phyloP scores from a whole-genome alignment of 441 rosid species.

The Brassica balearica region DNA sequence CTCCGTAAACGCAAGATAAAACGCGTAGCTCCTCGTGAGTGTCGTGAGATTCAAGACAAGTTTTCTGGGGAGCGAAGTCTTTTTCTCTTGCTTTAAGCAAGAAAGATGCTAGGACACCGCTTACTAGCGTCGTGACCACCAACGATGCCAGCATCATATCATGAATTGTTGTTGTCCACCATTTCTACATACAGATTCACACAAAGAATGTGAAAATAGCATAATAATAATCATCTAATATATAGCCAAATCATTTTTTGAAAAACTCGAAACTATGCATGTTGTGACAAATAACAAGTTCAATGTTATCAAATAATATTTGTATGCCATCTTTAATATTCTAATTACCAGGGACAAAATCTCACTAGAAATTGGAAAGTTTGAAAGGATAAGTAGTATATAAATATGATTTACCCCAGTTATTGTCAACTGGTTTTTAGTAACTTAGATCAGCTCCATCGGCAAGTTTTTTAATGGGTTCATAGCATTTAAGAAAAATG shows the following conservation, averaged over 20 bases:
- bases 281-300: neutral
- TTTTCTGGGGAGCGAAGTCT: conserved; percentile 48
- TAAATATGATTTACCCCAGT: no score
- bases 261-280: neutral
- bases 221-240: neutral
- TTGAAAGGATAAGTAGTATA: no score
- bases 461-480: no score
- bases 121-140: conserved; percentile 58
- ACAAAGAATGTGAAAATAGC: neutral
- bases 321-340: neutral
- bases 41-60: conserved; percentile 56
- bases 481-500: no score
- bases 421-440: no score
- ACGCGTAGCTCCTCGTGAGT: conserved; percentile 64
- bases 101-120: conserved; percentile 60
- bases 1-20: conserved; percentile 65
- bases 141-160: conserved; percentile 55
- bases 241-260: neutral
- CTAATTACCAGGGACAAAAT: neutral
- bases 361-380: neutral
- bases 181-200: conserved; percentile 37
- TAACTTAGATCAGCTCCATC: no score
- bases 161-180: conserved; percentile 51
- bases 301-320: neutral
- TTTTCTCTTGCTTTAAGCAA: conserved; percentile 52